These are phyloP conservation scores for Mastigamoeba balamuthi DNA, from an alignment of 78 protist genomes.

Conservation along the genomic window DNA sequence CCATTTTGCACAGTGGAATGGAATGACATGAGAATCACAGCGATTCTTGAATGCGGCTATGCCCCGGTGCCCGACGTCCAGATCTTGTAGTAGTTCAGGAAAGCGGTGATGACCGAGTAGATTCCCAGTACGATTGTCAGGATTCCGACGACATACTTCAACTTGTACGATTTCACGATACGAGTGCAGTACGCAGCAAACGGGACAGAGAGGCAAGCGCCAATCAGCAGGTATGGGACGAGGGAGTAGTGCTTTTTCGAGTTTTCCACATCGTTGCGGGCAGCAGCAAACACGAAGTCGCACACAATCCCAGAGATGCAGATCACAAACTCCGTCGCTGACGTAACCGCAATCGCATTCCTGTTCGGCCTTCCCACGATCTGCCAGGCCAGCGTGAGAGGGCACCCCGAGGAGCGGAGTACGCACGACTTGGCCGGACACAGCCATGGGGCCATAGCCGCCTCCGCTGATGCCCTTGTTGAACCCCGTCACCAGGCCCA, in stretches of 20 bases:
- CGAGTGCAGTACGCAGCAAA: background rate
- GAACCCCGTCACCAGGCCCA: background rate
- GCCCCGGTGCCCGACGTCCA: too few relatives aligned
- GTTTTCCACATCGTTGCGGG: background rate
- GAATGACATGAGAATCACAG: too few relatives aligned
- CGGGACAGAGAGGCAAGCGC: background rate
- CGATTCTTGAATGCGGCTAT: too few relatives aligned
- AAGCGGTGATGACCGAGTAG: too few relatives aligned
- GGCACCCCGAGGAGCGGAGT: background rate
- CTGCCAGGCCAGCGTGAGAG: background rate
- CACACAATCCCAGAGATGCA: background rate
- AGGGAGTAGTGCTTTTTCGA: background rate
- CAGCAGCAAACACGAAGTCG: background rate
- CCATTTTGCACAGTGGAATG: too few relatives aligned
- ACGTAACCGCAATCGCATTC: background rate
- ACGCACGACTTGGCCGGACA: background rate
- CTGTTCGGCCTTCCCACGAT: background rate
- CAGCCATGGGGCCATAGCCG: background rate
- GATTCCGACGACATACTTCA: background rate
- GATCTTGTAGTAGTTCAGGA: too few relatives aligned
- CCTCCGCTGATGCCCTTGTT: background rate
- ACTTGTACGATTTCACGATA: background rate
- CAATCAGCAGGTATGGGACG: background rate
- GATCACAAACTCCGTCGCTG: background rate
- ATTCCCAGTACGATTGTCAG: too few relatives aligned